Conservation (phyloP, 495 filamentous ascomycete genomes). For the Aspergillus conjunctus region DNA sequence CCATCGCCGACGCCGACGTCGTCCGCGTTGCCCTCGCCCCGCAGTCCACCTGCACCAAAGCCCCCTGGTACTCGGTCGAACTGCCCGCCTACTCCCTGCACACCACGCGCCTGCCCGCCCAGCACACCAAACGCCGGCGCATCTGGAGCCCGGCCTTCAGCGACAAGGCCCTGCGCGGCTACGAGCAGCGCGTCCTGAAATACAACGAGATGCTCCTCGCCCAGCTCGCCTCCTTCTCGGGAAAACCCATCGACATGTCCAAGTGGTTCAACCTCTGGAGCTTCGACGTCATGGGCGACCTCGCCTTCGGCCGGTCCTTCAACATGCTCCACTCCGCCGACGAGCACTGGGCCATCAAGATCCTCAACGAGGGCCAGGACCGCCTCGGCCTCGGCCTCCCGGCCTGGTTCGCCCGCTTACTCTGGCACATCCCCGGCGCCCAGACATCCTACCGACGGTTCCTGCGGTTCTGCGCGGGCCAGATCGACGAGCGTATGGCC, state of each 20-base stretch:
- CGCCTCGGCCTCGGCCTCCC: slow-evolving; percentile 23
- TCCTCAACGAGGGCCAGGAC: slow-evolving; percentile 21
- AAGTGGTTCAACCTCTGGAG: slow-evolving; percentile 37
- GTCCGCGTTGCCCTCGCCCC: slow-evolving; percentile 35
- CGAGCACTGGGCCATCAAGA: slow-evolving; percentile 30
- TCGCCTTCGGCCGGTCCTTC: slow-evolving; percentile 41
- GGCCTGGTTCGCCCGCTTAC: slow-evolving; percentile 17
- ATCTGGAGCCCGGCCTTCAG: slow-evolving; percentile 41
- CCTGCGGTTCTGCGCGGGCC: neutral
- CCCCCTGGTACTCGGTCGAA: slow-evolving; percentile 39
- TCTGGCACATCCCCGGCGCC: slow-evolving; percentile 16
- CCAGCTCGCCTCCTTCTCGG: slow-evolving; percentile 11
- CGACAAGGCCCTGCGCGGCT: slow-evolving; percentile 34
- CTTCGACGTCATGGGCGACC: slow-evolving; percentile 47
- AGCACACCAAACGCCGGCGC: slow-evolving; percentile 37
- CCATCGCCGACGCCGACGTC: slow-evolving; percentile 25
- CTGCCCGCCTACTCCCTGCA: slow-evolving; percentile 36
- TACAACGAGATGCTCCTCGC: slow-evolving; percentile 22
- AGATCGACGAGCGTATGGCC: neutral
- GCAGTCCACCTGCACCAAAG: slow-evolving; percentile 36
- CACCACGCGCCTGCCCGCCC: slow-evolving; percentile 29
- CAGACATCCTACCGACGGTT: slow-evolving; percentile 14
- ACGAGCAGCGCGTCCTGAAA: slow-evolving; percentile 31
- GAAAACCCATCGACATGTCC: slow-evolving; percentile 30
- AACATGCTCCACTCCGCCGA: slow-evolving; percentile 32